A percentile compares a stretch with the other conserved stretches of the same genome.
These are phyloP conservation scores for Lachnellula arida DNA, from an alignment of 2,329 filamentous ascomycete species.

Conservation along the genomic window DNA sequence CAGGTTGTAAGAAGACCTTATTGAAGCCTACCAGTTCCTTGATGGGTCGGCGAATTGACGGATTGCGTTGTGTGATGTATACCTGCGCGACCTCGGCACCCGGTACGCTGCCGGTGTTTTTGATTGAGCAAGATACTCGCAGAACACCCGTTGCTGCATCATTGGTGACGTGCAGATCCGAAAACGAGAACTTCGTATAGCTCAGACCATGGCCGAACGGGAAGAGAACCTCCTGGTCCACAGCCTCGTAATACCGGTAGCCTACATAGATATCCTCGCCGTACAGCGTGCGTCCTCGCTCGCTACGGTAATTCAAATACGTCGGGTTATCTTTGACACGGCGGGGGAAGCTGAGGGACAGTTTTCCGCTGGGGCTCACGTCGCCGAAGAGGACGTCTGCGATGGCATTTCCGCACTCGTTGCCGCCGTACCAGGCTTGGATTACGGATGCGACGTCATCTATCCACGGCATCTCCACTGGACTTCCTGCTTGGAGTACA, in stretches of 20 bases:
- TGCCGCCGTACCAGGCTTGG: constrained; percentile 57
- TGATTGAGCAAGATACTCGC: no score
- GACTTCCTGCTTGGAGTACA: constrained; percentile 22
- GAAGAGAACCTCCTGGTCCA: constrained; percentile 56
- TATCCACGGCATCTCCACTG: constrained; percentile 67
- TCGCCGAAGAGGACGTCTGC: constrained; percentile 75
- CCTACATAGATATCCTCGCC: constrained; percentile 71
- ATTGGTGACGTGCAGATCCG: no score
- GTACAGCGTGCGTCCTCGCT: constrained; percentile 65
- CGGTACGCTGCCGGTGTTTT: constrained; percentile 43
- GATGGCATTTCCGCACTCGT: constrained; percentile 74
- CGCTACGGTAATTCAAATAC: constrained; percentile 59
- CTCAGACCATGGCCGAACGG: constrained; percentile 71
- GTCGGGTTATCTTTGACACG: constrained; percentile 64
- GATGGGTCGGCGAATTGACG: constrained; percentile 48
- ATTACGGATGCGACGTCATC: constrained; percentile 60
- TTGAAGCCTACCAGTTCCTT: constrained; percentile 63
- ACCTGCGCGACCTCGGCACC: constrained; percentile 56
- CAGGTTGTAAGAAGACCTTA: constrained; percentile 59
- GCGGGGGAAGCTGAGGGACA: constrained; percentile 68
- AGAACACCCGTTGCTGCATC: no score
- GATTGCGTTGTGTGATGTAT: constrained; percentile 49
- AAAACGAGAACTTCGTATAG: constrained; percentile 59
- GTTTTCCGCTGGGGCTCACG: constrained; percentile 61
- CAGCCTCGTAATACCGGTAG: constrained; percentile 67